Evolutionary conservation across 1,284 basidiomycete genomes (phyloP).

Genomic region (Ustilago esculenta): DNA sequence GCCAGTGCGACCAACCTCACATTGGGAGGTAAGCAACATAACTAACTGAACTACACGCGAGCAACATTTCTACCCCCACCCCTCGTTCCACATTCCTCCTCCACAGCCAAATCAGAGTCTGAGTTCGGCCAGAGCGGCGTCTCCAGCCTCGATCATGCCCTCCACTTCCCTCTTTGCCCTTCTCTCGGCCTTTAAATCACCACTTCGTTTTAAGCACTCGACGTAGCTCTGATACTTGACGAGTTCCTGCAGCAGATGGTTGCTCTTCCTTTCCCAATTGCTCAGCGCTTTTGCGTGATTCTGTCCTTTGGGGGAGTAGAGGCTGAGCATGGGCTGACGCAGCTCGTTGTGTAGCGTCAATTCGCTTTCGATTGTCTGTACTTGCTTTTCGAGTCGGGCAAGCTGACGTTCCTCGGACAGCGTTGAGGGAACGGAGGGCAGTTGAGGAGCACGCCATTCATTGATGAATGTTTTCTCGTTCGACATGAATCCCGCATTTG

Average conservation of each 20-base stretch:
- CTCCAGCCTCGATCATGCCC: slow-evolving; percentile 36
- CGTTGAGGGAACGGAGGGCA: slow-evolving; percentile 82
- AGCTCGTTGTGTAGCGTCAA: slow-evolving; percentile 84
- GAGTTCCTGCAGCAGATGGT: slow-evolving; percentile 87
- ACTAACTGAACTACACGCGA: too few relatives aligned
- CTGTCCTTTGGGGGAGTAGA: slow-evolving; percentile 80
- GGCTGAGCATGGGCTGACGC: slow-evolving; percentile 80
- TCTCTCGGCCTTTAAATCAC: slow-evolving; percentile 38
- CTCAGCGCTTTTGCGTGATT: slow-evolving; percentile 80
- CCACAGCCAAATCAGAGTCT: too few relatives aligned
- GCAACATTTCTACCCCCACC: too few relatives aligned
- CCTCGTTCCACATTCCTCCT: too few relatives aligned
- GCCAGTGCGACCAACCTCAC: too few relatives aligned
- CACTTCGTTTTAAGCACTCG: slow-evolving; percentile 74
- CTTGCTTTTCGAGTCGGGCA: slow-evolving; percentile 35
- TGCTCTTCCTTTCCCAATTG: slow-evolving; percentile 92
- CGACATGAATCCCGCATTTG: slow-evolving; percentile 5
- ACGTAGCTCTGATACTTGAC: slow-evolving; percentile 97
- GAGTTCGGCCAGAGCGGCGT: slow-evolving; percentile 25
- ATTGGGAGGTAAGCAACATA: too few relatives aligned
- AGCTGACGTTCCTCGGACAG: slow-evolving; percentile 88
- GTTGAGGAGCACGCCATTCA: slow-evolving; percentile 91
- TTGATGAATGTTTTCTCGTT: slow-evolving; percentile 81
- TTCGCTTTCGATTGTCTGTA: slow-evolving; percentile 76
- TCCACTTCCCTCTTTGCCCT: slow-evolving; percentile 45